A percentile compares a stretch with the other conserved stretches of the same genome.
Conservation (phyloP, 768 basidiomycete species). For the Leucosporidium scottii region DNA sequence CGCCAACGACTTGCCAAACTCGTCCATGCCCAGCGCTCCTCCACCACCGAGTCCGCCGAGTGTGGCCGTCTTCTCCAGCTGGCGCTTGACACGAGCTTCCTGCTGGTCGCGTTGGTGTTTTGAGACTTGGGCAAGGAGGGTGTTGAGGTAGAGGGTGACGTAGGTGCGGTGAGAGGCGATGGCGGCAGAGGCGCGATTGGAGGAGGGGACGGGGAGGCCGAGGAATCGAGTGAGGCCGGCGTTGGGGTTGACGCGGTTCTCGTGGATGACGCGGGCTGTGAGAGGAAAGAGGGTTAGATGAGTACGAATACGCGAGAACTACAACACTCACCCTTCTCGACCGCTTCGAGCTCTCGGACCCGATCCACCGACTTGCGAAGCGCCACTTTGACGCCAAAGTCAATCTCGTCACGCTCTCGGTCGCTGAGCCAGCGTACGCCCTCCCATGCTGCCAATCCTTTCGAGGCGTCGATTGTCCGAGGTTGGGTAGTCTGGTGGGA, state of each 20-base stretch:
- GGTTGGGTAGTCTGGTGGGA: slow-evolving; percentile 8
- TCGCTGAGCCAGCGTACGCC: slow-evolving; percentile 56
- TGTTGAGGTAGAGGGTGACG: slow-evolving; percentile 82
- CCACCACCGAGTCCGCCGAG: slow-evolving; percentile 59
- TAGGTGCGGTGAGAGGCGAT: slow-evolving; percentile 85
- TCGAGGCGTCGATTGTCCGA: slow-evolving; percentile 14
- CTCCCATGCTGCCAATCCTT: slow-evolving; percentile 38
- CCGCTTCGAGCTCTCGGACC: slow-evolving; percentile 75
- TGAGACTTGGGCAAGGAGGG: slow-evolving; percentile 69
- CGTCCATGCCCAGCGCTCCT: slow-evolving; percentile 46
- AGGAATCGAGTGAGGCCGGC: slow-evolving; percentile 51
- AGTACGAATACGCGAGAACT: accelerated
- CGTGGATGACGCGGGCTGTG: background rate
- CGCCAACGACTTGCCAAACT: slow-evolving; percentile 21
- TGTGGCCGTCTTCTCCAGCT: slow-evolving; percentile 72
- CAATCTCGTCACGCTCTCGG: slow-evolving; percentile 90
- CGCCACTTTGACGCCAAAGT: slow-evolving; percentile 80
- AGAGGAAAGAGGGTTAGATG: background rate
- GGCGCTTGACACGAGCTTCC: slow-evolving; percentile 83
- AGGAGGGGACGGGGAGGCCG: slow-evolving; percentile 62
- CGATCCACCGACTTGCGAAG: slow-evolving; percentile 76
- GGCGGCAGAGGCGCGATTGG: slow-evolving; percentile 60
- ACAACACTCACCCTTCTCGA: slow-evolving; percentile 70
- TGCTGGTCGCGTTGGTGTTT: slow-evolving; percentile 79
- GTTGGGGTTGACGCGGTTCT: background rate